Evolutionary conservation across 2,329 filamentous ascomycete species (phyloP).

Genomic region (Phaeosphaeria sp.): DNA sequence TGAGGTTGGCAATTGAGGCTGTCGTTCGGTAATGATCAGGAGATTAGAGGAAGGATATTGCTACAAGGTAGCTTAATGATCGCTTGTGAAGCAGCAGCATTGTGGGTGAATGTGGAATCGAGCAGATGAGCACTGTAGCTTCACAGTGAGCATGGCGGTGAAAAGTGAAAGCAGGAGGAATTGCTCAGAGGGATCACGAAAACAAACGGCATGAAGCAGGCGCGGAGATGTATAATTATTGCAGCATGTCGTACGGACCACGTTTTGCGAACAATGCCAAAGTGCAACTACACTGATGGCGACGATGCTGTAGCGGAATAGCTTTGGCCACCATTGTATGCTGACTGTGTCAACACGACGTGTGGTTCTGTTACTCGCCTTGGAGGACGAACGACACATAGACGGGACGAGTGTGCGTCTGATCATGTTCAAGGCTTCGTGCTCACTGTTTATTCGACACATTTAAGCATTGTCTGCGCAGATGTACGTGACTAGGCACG

Average conservation of each 20-base stretch:
- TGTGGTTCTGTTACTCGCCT: not conserved
- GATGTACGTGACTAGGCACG: conserved; percentile 37
- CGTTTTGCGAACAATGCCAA: not conserved
- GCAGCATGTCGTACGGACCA: not conserved
- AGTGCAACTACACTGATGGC: not conserved
- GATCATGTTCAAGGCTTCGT: not conserved
- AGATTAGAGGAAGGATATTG: not conserved
- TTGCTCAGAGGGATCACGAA: not conserved
- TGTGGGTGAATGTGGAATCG: not conserved
- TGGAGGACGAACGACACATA: not conserved
- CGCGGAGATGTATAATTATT: not conserved
- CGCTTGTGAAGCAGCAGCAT: not conserved
- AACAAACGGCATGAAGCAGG: not conserved
- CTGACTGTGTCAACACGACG: not conserved
- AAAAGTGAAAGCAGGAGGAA: not conserved
- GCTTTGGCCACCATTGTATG: not conserved
- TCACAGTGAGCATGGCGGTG: not conserved
- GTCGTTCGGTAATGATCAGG: not conserved
- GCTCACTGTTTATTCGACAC: not conserved
- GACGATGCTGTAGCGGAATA: no score
- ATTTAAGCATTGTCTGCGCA: conserved; percentile 37
- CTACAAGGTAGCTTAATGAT: not conserved
- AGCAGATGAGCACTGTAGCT: not conserved
- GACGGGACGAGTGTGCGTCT: not conserved
- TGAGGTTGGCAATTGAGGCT: not conserved